Evolutionary conservation across 345 rosid genomes (phyloP), one percentile per base, ranked within the genome.

Genomic region (Eucalyptus brandiana): DNA sequence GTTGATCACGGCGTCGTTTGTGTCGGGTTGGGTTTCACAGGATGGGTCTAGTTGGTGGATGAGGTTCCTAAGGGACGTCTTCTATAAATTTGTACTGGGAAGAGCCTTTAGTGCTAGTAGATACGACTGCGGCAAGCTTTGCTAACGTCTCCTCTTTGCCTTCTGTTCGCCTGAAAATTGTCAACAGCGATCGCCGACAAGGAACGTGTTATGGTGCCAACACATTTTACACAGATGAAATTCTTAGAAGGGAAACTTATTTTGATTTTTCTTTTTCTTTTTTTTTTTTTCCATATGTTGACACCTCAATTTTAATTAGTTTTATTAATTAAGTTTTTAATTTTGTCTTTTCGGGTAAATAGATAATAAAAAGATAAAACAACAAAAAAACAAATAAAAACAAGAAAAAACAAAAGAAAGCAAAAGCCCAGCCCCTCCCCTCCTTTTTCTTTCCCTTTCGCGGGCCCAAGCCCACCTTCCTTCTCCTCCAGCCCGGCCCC

Each of bases 61-160:
- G 91, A 89, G 47, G 86, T 92, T 92, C 19, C 47, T 92, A 30
- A 92, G 93, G 86, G 89, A 90, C 48, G 19, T 92, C 5, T 92
- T 76, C 40, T 92, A 90, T 72, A 89, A 30, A 72, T 54, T 88
- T 18, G 4, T 91, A 2, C 48, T 44, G 51, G 30, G 32, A 5
- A 80, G 48, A 47, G 18, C 90, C 4, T 7, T 23, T 40, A 42
- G 37, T 37, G 37, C 80, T 30, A 47, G 80, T 10, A n/a, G 58
- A 2, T 89, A 93, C 89, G 94, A 94, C 89, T 94, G 94, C 87
- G 94, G 93, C 26, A 91, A 80, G 72, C 87, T 94, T 58, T n/a
- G 58, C 87, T 86, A n/a, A 16, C 6, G 42, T 49, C 40, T 47
- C 87, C 76, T n/a, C 40, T 6, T n/a, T 67, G 40, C 40, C 76